phyloP scores from a whole-genome alignment of 345 rosid species.

The Durio zibethinus region DNA sequence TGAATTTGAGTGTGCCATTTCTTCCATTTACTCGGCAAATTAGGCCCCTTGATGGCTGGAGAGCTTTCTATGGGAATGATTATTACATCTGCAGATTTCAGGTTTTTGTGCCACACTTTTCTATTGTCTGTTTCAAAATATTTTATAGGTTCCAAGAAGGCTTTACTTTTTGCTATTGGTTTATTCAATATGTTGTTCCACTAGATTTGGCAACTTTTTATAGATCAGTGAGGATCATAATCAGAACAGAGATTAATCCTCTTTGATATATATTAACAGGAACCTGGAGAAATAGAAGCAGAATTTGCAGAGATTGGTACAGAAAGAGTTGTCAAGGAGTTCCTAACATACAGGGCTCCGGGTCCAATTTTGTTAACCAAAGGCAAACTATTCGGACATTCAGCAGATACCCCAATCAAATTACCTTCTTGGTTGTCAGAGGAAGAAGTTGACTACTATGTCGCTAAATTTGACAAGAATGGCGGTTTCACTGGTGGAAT shows the following conservation, averaged over 20 bases:
- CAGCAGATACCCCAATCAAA: slow-evolving; percentile 39
- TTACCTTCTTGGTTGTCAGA: slow-evolving; percentile 58
- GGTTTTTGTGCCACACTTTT: too few species aligned
- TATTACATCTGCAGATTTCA: slow-evolving; percentile 47
- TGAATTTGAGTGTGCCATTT: slow-evolving; percentile 44
- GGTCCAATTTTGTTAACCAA: not conserved
- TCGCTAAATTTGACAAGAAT: slow-evolving; percentile 51
- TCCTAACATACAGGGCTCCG: slow-evolving; percentile 25
- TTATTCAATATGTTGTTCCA: too few species aligned
- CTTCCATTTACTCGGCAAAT: slow-evolving; percentile 30
- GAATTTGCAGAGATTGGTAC: slow-evolving; percentile 1
- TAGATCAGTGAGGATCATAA: too few species aligned
- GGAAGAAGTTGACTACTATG: slow-evolving; percentile 50
- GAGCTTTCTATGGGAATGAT: slow-evolving; percentile 42
- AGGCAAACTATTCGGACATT: slow-evolving; percentile 3
- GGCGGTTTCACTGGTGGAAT: slow-evolving; percentile 53
- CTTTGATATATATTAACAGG: not conserved
- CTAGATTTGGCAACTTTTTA: too few species aligned
- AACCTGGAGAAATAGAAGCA: slow-evolving; percentile 1
- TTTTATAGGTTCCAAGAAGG: too few species aligned
- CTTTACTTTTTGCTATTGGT: too few species aligned
- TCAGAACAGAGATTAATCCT: too few species aligned
- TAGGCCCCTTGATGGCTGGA: slow-evolving; percentile 25
- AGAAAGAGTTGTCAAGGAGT: slow-evolving; percentile 55
- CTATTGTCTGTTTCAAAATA: too few species aligned